A percentile compares a stretch with the other conserved stretches of the same genome.
These are phyloP conservation scores for Aspergillus bombycis DNA, from an alignment of 2,329 filamentous ascomycete species.

Conservation along the genomic window DNA sequence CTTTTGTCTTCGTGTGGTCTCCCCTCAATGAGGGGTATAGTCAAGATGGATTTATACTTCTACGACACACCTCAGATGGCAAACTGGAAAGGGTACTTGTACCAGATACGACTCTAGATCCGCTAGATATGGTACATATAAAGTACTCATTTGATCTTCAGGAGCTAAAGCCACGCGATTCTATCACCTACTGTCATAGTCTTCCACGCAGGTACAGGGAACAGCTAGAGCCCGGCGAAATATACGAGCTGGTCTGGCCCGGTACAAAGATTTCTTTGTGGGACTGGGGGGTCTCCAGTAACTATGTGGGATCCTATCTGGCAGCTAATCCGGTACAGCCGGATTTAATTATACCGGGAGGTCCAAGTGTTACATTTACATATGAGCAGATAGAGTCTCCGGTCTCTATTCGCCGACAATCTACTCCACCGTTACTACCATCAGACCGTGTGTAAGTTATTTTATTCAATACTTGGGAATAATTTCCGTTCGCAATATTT, in stretches of 20 bases:
- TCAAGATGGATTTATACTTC: not conserved
- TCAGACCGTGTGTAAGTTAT: not conserved
- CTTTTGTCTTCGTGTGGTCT: not conserved
- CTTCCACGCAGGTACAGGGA: not conserved
- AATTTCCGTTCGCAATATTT: not conserved
- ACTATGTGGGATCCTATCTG: not conserved
- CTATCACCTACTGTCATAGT: not conserved
- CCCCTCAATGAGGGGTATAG: not conserved
- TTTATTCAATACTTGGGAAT: not conserved
- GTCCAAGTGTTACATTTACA: not conserved
- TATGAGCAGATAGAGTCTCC: constrained; percentile 1
- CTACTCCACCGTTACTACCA: not conserved
- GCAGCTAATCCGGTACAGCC: not conserved
- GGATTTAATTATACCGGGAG: not conserved
- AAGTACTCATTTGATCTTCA: not conserved
- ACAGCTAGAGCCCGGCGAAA: constrained; percentile 1
- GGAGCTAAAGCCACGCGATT: constrained; percentile 1
- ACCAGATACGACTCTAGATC: not conserved
- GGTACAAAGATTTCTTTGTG: not conserved
- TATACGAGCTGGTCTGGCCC: constrained; percentile 2
- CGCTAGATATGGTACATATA: not conserved
- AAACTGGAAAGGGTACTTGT: not conserved
- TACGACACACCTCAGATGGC: not conserved
- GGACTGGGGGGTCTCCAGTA: constrained; percentile 4
- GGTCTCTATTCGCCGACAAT: not conserved